These are phyloP conservation scores for Hypericum androsaemum DNA, from an alignment of 345 rosid genomes.

Conservation along the genomic window DNA sequence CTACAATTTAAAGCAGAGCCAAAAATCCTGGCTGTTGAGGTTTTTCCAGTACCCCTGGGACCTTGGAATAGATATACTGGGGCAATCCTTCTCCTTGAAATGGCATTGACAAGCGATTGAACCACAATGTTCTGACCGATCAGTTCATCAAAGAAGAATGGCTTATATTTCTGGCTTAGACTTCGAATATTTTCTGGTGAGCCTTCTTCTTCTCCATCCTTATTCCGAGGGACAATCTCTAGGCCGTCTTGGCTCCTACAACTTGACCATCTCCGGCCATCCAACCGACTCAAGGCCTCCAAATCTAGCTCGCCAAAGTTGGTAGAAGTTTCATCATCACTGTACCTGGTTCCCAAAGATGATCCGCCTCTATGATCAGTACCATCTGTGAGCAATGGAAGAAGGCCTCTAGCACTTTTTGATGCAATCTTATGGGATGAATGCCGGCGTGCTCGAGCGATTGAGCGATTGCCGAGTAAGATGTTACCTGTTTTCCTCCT, in stretches of 20 bases:
- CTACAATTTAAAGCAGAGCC: constrained; percentile 78
- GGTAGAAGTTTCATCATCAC: constrained; percentile 86
- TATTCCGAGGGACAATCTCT: constrained; percentile 46
- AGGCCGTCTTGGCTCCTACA: constrained; percentile 81
- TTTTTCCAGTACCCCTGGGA: constrained; percentile 91
- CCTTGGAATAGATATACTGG: constrained; percentile 95
- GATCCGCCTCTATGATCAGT: constrained; percentile 67
- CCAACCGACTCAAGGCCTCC: constrained; percentile 94
- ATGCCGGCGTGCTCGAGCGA: constrained; percentile 40
- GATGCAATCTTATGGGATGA: constrained; percentile 39
- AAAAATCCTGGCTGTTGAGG: constrained; percentile 82
- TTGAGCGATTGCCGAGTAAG: constrained; percentile 59
- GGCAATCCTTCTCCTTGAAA: constrained; percentile 68
- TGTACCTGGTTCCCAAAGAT: constrained; percentile 53
- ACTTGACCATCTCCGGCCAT: constrained; percentile 95
- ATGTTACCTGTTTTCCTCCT: constrained; percentile 83
- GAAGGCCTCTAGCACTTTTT: constrained; percentile 59
- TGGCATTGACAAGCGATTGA: constrained; percentile 68
- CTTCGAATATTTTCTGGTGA: constrained; percentile 50
- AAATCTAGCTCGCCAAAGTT: constrained; percentile 84
- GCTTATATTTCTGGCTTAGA: constrained; percentile 84
- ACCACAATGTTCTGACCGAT: constrained; percentile 88
- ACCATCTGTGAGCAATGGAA: constrained; percentile 63
- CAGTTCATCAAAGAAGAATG: constrained; percentile 69
- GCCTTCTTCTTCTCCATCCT: constrained; percentile 62